Percentiles rank a stretch among this genome's conserved stretches.
Conservation (phyloP, 2,329 filamentous ascomycete genomes). For the Conoideocrella luteorostrata region DNA sequence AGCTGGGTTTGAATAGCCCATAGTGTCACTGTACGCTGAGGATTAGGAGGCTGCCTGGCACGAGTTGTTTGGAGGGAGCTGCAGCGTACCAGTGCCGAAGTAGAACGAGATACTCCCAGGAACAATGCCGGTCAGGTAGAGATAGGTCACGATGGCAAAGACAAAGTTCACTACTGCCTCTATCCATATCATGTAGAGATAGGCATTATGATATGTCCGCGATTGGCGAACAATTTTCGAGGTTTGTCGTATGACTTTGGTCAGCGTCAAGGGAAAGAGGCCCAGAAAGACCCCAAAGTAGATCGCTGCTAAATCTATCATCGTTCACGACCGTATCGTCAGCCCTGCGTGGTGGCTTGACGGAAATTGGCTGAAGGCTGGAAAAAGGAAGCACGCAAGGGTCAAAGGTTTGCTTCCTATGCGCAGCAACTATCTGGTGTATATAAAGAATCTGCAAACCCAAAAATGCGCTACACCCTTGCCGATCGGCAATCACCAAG, state of each 20-base stretch:
- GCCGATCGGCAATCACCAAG: too few relatives aligned
- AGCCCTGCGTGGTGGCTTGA: too few relatives aligned
- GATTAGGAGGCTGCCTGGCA: too few relatives aligned
- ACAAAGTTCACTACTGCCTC: constrained; percentile 19
- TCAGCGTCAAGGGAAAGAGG: constrained; percentile 19
- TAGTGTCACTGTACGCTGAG: constrained; percentile 5
- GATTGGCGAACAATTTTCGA: constrained; percentile 14
- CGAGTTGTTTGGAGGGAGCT: too few relatives aligned
- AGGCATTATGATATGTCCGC: constrained; percentile 14
- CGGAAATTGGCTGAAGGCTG: too few relatives aligned
- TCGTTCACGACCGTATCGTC: not conserved
- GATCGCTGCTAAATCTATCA: constrained; percentile 15
- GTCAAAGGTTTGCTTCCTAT: too few relatives aligned
- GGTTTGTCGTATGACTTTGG: constrained; percentile 17
- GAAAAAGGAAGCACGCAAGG: too few relatives aligned
- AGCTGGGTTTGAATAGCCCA: constrained; percentile 29
- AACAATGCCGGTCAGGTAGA: constrained; percentile 17
- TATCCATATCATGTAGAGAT: constrained; percentile 22
- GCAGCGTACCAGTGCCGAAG: constrained; percentile 8
- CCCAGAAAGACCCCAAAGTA: constrained; percentile 21
- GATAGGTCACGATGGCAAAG: constrained; percentile 19
- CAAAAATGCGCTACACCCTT: too few relatives aligned
- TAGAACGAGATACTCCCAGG: constrained; percentile 7
- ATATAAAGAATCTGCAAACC: too few relatives aligned
- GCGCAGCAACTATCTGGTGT: too few relatives aligned